These are phyloP conservation scores for Paramarasmius palmivorus DNA, from an alignment of 1,284 basidiomycete genomes.

Conservation along the genomic window DNA sequence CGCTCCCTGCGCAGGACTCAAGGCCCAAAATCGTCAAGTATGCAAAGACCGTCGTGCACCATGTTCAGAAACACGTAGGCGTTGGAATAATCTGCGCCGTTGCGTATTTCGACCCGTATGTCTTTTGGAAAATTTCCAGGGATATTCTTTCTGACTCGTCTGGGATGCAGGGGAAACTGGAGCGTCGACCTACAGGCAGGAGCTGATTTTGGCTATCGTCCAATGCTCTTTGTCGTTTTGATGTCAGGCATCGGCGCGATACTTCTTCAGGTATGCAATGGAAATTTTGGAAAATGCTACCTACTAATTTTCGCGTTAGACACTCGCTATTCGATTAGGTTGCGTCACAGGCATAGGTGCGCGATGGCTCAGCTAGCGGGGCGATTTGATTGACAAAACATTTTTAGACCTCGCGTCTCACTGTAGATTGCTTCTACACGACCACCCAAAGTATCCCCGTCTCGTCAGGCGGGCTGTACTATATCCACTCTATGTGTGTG, in stretches of 20 bases:
- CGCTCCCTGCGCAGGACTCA: too few species aligned
- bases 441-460: constrained; percentile 43
- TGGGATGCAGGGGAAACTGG: constrained; percentile 47
- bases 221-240: constrained; percentile 70
- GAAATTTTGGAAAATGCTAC: background rate
- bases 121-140: background rate
- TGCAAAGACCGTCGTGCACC: constrained; percentile 24
- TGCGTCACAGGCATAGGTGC: constrained; percentile 50
- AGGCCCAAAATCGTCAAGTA: too few species aligned
- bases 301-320: constrained; percentile 23
- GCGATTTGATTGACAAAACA: background rate
- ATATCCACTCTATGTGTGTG: constrained; percentile 59
- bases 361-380: background rate
- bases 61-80: constrained; percentile 44
- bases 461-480: constrained; percentile 49
- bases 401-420: constrained; percentile 47
- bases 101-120: constrained; percentile 52
- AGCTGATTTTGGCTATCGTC: constrained; percentile 63
- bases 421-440: constrained; percentile 53
- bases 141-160: background rate
- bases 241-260: constrained; percentile 68
- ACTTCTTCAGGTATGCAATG: constrained; percentile 51
- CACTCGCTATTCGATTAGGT: constrained; percentile 44
- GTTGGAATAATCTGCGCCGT: constrained; percentile 40
- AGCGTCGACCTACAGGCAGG: constrained; percentile 65